Evolutionary conservation across 2,329 filamentous ascomycete species (phyloP), one percentile per base, ranked within the genome.

Genomic region (Fusarium dlaminii): DNA sequence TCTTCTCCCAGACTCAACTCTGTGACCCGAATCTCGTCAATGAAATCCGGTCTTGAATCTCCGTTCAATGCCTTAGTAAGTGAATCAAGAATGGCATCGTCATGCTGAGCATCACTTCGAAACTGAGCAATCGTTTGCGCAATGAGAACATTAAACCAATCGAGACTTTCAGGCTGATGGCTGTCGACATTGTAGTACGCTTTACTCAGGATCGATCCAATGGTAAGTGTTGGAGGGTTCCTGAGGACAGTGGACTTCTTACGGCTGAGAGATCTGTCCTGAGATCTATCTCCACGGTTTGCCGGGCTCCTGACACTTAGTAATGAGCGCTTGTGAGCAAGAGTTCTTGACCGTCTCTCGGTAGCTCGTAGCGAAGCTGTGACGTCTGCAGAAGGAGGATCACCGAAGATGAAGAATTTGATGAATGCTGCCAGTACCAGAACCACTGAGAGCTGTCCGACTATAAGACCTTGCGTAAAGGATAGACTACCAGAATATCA

Each of bases 321-420:
- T 49, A 93, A 88, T 22, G 93, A 93, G 69, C 92, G 90, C 81
- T 92, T 91, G 83, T 98, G 94, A 30, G 92, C 91, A 63, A 95
- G 86, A 4, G 93, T 93, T 73, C 92, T 88, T 59, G 92, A 90
- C 66, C 92, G 90, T 32, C 94, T 90, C 75, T 94, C 91, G 17
- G 92, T 92, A 66, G 93, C 94, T 75, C 93, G 90, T 48, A 93
- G 86, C 13, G 94, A 88, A 18, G 94, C 94, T 27, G 93, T 94
- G 62, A 92, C 91, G 73, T 97, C 95, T 70, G 94, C 88, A 4
- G 93, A 94, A 2, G 95, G 94, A 10, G 94, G 91, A 80, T 98
- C 96, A 77, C 96, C 96, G 81, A 99, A 98, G 80, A 99, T 98
- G 89, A 99, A 99, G 90, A 98, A 99, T 82, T 98, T 98, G 83